Percentiles rank a stretch among this genome's conserved stretches.
phyloP scores from a whole-genome alignment of 208 protist species.

The Pavlovales sp. region DNA sequence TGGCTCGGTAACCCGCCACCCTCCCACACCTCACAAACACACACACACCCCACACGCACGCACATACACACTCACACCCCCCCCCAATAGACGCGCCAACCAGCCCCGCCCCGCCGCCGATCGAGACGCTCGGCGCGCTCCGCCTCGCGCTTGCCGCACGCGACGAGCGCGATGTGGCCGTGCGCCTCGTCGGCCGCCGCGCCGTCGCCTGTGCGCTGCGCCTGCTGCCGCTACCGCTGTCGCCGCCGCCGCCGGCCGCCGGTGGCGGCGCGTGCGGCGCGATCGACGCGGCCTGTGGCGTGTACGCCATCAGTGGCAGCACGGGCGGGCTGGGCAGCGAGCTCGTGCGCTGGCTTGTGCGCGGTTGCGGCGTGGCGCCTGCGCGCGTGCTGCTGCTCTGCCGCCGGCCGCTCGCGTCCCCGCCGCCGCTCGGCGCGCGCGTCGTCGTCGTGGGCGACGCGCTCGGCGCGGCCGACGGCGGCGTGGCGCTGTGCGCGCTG shows the following conservation, averaged over 20 bases:
- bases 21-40: too few species aligned
- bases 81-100: too few species aligned
- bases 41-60: too few species aligned
- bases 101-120: too few species aligned
- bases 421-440: background rate
- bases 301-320: slow-evolving; percentile 53
- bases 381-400: slow-evolving; percentile 45
- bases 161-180: background rate
- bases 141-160: background rate
- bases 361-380: slow-evolving; percentile 5
- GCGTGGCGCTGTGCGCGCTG: background rate
- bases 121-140: background rate
- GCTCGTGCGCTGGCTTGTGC: slow-evolving; percentile 37
- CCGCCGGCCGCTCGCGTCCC: slow-evolving; percentile 15
- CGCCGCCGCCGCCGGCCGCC: too few species aligned
- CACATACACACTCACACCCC: too few species aligned
- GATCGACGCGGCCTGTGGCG: background rate
- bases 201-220: background rate
- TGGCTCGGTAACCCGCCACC: background rate
- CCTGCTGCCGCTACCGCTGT: background rate
- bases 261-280: background rate
- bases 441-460: background rate
- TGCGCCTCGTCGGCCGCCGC: too few species aligned
- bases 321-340: slow-evolving; percentile 53
- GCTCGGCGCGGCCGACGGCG: background rate